Evolutionary conservation across 108 stramenopile genomes (phyloP).

Genomic region (Pseudonitzschia pungens): DNA sequence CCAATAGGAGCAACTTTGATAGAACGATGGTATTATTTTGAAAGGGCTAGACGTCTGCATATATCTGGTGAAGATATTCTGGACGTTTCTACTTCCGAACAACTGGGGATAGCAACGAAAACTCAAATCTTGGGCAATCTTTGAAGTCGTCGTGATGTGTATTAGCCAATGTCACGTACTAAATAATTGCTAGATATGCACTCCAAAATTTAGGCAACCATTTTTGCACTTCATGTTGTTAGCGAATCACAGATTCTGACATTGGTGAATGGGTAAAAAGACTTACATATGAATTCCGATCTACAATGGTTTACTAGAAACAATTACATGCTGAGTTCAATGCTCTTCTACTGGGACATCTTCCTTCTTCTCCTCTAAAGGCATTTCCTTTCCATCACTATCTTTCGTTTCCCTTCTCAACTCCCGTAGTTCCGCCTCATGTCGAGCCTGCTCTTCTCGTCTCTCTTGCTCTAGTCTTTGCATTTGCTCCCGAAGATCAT

Average conservation of each 20-base stretch:
- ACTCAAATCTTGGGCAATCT: no score
- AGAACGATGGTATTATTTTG: neutral
- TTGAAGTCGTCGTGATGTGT: no score
- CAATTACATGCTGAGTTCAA: neutral
- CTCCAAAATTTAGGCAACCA: no score
- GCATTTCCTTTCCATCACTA: neutral
- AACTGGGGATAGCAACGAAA: no score
- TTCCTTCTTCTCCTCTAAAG: constrained; percentile 22
- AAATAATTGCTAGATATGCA: no score
- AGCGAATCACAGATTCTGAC: no score
- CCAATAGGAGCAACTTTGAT: neutral
- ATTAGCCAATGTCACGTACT: no score
- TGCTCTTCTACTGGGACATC: neutral
- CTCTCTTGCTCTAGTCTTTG: constrained; percentile 43
- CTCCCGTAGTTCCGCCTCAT: constrained; percentile 19
- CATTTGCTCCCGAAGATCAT: constrained; percentile 29
- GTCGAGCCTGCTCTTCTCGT: constrained; percentile 13
- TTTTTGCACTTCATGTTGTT: no score
- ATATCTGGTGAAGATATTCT: no score
- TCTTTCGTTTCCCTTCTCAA: constrained; percentile 8
- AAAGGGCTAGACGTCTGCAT: neutral
- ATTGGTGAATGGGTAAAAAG: no score
- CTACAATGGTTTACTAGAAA: neutral
- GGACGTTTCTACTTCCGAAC: no score
- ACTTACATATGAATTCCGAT: no score